Conservation (phyloP, 352 stramenopile genomes). For the Blastocystis hominis region DNA sequence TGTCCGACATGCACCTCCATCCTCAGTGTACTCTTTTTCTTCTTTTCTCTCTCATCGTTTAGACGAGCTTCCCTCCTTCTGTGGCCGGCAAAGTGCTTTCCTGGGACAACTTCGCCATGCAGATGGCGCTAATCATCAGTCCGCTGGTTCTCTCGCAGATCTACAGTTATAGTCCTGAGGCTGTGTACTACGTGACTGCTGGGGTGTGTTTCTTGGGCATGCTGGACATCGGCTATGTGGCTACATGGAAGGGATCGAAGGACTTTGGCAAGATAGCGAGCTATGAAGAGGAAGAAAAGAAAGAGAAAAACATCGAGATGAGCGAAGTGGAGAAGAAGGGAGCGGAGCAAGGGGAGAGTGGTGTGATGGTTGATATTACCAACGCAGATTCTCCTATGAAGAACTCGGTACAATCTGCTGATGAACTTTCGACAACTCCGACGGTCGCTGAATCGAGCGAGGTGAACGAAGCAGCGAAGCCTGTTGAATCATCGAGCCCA, state of each 20-base stretch:
- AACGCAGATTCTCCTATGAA: neutral
- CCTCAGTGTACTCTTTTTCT: slow-evolving; percentile 21
- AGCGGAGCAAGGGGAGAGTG: too few species aligned
- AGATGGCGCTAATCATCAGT: slow-evolving; percentile 14
- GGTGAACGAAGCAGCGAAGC: neutral
- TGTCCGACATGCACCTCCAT: slow-evolving; percentile 15
- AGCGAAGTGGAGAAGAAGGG: too few species aligned
- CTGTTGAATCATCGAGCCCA: too few species aligned
- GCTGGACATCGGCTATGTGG: neutral
- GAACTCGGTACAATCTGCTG: neutral
- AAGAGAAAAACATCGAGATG: neutral
- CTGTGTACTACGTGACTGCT: neutral
- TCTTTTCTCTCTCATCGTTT: neutral
- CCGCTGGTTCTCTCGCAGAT: neutral
- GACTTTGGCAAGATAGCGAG: neutral
- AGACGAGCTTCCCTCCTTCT: neutral
- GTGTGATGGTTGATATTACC: neutral
- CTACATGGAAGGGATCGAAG: neutral
- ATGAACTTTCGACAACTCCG: neutral
- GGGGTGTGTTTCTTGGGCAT: neutral
- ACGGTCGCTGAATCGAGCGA: neutral
- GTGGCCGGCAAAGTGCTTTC: neutral
- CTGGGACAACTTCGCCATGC: slow-evolving; percentile 39
- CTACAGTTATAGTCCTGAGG: slow-evolving; percentile 16
- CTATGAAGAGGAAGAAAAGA: neutral